Evolutionary conservation across 2,329 filamentous ascomycete genomes (phyloP).

Genomic region (Neofusicoccum sp.): DNA sequence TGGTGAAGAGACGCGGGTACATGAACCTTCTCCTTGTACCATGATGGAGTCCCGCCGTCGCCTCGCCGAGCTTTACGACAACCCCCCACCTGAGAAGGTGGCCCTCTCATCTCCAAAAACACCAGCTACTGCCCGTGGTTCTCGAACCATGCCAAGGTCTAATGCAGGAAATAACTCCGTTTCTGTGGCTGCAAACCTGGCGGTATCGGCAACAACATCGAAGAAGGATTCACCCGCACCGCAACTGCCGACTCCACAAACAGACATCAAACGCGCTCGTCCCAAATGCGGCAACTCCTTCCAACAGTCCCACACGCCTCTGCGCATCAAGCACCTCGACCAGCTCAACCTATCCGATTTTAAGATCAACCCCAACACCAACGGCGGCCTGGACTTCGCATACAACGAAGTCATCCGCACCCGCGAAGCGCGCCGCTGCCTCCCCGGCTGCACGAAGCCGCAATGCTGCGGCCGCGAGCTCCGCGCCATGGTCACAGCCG

Average conservation of each 20-base stretch:
- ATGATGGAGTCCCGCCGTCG: constrained; percentile 14
- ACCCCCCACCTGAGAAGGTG: not conserved
- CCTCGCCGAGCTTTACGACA: constrained; percentile 2
- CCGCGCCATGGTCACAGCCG: constrained; percentile 58
- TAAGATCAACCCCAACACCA: constrained; percentile 72
- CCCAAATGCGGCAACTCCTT: not conserved
- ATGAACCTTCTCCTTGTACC: not conserved
- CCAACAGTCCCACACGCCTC: constrained; percentile 28
- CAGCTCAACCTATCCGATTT: constrained; percentile 70
- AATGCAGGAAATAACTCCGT: not conserved
- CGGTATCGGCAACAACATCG: not conserved
- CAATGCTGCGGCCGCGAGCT: constrained; percentile 76
- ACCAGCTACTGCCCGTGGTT: not conserved
- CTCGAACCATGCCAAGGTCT: not conserved
- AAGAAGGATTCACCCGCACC: not conserved
- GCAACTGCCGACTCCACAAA: not conserved
- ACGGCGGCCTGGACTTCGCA: constrained; percentile 69
- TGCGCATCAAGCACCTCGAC: constrained; percentile 58
- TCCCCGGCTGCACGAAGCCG: constrained; percentile 71
- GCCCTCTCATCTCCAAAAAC: not conserved
- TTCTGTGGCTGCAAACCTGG: not conserved
- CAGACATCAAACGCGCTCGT: not conserved
- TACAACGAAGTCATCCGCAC: constrained; percentile 73
- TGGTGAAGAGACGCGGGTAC: constrained; percentile 9
- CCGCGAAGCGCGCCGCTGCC: constrained; percentile 64